Percentiles rank a stretch among this genome's conserved stretches.
Evolutionary conservation across 345 rosid genomes (phyloP).

Genomic region (Lepidium sativum): DNA sequence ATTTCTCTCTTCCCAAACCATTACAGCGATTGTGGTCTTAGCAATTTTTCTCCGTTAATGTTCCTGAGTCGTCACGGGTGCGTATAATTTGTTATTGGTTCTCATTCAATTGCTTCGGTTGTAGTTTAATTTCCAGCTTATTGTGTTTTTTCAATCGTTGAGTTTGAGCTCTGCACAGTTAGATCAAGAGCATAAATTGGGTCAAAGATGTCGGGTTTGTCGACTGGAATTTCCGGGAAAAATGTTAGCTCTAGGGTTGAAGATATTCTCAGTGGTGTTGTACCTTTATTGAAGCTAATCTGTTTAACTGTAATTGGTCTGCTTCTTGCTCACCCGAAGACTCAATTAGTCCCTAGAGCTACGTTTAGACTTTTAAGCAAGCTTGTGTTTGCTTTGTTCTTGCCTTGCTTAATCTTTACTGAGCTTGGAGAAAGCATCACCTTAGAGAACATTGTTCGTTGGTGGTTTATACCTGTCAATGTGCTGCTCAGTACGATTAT

Average conservation of each 20-base stretch:
- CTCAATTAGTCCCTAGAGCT: slow-evolving; percentile 53
- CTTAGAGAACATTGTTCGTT: slow-evolving; percentile 35
- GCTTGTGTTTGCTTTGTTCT: slow-evolving; percentile 81
- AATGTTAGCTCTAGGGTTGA: slow-evolving; percentile 27
- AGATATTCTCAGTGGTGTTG: slow-evolving; percentile 43
- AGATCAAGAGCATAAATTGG: background rate
- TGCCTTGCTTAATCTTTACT: slow-evolving; percentile 87
- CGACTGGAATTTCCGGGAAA: background rate
- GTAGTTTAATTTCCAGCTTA: background rate
- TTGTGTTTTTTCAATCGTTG: slow-evolving; percentile 10
- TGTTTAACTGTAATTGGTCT: slow-evolving; percentile 65
- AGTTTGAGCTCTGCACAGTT: background rate
- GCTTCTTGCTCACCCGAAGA: slow-evolving; percentile 67
- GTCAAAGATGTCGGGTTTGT: slow-evolving; percentile 14
- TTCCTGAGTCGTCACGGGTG: background rate
- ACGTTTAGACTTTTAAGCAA: slow-evolving; percentile 83
- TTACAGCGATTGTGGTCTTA: background rate
- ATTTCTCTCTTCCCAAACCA: background rate
- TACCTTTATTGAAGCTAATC: slow-evolving; percentile 75
- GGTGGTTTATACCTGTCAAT: slow-evolving; percentile 97
- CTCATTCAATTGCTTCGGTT: background rate
- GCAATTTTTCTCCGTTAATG: background rate
- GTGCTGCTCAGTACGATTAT: slow-evolving; percentile 58
- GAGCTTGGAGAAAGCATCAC: slow-evolving; percentile 81
- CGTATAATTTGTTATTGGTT: background rate